These are phyloP conservation scores for Podaxis sp. DNA, from an alignment of 768 basidiomycete genomes.

Conservation along the genomic window DNA sequence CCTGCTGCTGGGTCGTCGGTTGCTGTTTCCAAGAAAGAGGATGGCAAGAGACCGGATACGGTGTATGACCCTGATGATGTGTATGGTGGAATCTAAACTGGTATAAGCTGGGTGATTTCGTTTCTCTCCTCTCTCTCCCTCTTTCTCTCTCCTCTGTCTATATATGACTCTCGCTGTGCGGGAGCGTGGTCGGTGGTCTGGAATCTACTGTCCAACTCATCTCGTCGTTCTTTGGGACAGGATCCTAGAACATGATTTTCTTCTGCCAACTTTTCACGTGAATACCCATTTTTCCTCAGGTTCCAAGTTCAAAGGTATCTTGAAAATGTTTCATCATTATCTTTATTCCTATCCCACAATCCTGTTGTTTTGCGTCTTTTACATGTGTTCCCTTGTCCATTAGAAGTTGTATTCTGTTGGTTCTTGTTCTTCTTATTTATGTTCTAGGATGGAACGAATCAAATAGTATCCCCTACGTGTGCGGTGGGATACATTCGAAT, in stretches of 20 bases:
- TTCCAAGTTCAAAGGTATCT: neutral
- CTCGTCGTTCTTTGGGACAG: neutral
- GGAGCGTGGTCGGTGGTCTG: neutral
- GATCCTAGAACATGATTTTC: neutral
- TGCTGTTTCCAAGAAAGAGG: constrained; percentile 10
- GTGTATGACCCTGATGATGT: constrained; percentile 67
- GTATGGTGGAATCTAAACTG: constrained; percentile 62
- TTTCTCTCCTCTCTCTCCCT: neutral
- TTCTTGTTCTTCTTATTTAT: too few relatives aligned
- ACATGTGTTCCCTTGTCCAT: neutral
- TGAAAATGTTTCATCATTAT: neutral
- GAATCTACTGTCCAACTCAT: neutral
- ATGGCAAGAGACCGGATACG: constrained; percentile 45
- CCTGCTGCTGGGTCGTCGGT: constrained; percentile 3
- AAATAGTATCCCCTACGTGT: too few relatives aligned
- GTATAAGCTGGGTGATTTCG: neutral
- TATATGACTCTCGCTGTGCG: neutral
- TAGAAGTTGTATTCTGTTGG: neutral
- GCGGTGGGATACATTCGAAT: too few relatives aligned
- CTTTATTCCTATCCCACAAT: neutral
- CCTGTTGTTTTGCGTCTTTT: neutral
- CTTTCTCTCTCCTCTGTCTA: neutral
- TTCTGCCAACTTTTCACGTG: neutral
- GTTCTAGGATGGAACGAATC: too few relatives aligned
- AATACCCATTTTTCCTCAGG: neutral